Percentiles rank a stretch among this genome's conserved stretches.
Evolutionary conservation across 2,329 filamentous ascomycete species (phyloP).

Genomic region (Cladosporium phlei): DNA sequence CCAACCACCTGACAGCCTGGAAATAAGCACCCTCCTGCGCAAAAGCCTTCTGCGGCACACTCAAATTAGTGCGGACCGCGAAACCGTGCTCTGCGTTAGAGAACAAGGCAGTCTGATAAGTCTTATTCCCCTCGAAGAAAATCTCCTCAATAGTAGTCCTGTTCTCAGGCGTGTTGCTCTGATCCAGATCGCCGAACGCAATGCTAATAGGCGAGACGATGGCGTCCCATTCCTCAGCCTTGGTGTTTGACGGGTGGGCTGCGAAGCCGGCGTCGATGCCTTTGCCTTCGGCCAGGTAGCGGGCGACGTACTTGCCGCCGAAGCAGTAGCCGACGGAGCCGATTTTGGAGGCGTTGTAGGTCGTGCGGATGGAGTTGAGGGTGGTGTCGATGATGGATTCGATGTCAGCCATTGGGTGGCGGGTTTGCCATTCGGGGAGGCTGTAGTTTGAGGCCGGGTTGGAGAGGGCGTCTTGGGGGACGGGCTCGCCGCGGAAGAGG

Average conservation of each 20-base stretch:
- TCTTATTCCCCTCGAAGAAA: slow-evolving; percentile 26
- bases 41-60: slow-evolving; percentile 27
- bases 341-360: slow-evolving; percentile 51
- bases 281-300: slow-evolving; percentile 53
- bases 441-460: slow-evolving; percentile 35
- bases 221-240: slow-evolving; percentile 59
- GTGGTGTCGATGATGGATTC: slow-evolving; percentile 45
- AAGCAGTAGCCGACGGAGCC: slow-evolving; percentile 71
- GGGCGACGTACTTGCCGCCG: slow-evolving; percentile 68
- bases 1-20: slow-evolving; percentile 33
- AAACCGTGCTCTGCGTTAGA: slow-evolving; percentile 33
- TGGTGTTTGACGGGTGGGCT: slow-evolving; percentile 67
- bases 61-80: slow-evolving; percentile 30
- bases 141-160: slow-evolving; percentile 26
- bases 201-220: slow-evolving; percentile 67
- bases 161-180: slow-evolving; percentile 19
- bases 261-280: slow-evolving; percentile 59
- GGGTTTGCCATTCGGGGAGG: slow-evolving; percentile 41
- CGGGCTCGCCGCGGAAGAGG: slow-evolving; percentile 32
- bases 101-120: slow-evolving; percentile 32
- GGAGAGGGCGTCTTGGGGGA: slow-evolving; percentile 23
- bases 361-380: slow-evolving; percentile 46
- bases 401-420: slow-evolving; percentile 39
- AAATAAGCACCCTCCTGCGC: slow-evolving; percentile 33
- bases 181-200: slow-evolving; percentile 32